Evolutionary conservation across 768 basidiomycete genomes (phyloP).

Genomic region (Gloeophyllum trabeum): DNA sequence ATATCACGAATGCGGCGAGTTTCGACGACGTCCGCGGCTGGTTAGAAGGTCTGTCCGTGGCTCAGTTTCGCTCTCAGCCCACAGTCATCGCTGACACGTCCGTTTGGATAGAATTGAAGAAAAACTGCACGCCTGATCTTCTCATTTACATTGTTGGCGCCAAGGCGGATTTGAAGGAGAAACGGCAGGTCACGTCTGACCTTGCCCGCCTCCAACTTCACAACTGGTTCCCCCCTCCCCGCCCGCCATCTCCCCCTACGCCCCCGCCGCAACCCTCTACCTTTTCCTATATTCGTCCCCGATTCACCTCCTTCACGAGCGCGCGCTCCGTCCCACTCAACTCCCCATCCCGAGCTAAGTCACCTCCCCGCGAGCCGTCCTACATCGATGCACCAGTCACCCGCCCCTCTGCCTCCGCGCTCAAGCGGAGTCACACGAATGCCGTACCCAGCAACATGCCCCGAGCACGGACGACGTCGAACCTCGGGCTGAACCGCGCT

Average conservation of each 20-base stretch:
- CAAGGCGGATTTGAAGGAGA: conserved; percentile 69
- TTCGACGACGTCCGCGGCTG: conserved; percentile 90
- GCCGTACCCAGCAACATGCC: conserved; percentile 13
- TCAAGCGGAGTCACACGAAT: conserved; percentile 41
- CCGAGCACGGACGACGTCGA: not conserved
- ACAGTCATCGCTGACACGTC: too few relatives aligned
- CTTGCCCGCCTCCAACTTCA: conserved; percentile 75
- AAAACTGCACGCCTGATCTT: conserved; percentile 78
- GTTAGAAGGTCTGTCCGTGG: conserved; percentile 73
- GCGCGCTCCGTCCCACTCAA: conserved; percentile 50
- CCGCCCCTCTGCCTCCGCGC: conserved; percentile 30
- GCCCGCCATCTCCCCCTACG: conserved; percentile 52
- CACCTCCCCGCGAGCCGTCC: conserved; percentile 45
- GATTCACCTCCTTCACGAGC: conserved; percentile 65
- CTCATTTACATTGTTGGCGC: conserved; percentile 94
- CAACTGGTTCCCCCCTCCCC: conserved; percentile 81
- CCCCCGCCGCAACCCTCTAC: conserved; percentile 52
- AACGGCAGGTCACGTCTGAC: conserved; percentile 72
- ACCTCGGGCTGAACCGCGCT: conserved; percentile 14
- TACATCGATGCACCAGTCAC: conserved; percentile 51
- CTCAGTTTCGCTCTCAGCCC: not conserved
- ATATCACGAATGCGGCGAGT: conserved; percentile 82
- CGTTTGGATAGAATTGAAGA: conserved; percentile 72
- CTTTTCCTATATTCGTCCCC: conserved; percentile 67
- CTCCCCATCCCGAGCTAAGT: conserved; percentile 27